phyloP scores from a whole-genome alignment of 2,329 filamentous ascomycete species.

The Penicillium sp. region DNA sequence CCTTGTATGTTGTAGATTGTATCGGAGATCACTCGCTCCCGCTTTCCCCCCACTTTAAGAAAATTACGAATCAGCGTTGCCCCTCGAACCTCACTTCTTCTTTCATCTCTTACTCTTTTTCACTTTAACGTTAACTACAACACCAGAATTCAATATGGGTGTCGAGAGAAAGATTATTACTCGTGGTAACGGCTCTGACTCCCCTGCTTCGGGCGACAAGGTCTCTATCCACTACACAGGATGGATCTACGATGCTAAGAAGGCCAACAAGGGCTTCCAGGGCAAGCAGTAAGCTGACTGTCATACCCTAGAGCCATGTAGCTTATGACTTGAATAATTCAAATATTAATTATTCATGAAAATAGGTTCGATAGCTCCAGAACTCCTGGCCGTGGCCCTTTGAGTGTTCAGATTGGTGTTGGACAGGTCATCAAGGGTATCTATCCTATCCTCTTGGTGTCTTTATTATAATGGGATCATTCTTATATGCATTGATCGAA shows the following conservation, averaged over 20 bases:
- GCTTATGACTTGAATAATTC: too few species aligned
- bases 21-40: not conserved
- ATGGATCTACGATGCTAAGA: constrained; percentile 67
- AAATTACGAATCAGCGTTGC: constrained; percentile 17
- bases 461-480: not conserved
- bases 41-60: constrained; percentile 10
- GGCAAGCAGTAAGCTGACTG: constrained; percentile 62
- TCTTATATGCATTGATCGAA: not conserved
- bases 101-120: not conserved
- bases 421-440: constrained; percentile 82
- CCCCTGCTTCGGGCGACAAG: constrained; percentile 63
- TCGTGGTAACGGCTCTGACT: constrained; percentile 57
- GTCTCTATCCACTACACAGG: constrained; percentile 90
- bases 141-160: constrained; percentile 14
- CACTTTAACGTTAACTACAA: not conserved
- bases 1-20: not conserved
- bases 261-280: constrained; percentile 59
- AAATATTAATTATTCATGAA: not conserved
- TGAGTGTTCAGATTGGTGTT: constrained; percentile 72
- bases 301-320: not conserved
- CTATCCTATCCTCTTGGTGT: constrained; percentile 42
- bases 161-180: constrained; percentile 24
- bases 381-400: constrained; percentile 63
- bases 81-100: constrained; percentile 9
- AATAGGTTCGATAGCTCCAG: constrained; percentile 82